phyloP scores from a whole-genome alignment of 108 stramenopile species.

The Skeletonema marinoi region DNA sequence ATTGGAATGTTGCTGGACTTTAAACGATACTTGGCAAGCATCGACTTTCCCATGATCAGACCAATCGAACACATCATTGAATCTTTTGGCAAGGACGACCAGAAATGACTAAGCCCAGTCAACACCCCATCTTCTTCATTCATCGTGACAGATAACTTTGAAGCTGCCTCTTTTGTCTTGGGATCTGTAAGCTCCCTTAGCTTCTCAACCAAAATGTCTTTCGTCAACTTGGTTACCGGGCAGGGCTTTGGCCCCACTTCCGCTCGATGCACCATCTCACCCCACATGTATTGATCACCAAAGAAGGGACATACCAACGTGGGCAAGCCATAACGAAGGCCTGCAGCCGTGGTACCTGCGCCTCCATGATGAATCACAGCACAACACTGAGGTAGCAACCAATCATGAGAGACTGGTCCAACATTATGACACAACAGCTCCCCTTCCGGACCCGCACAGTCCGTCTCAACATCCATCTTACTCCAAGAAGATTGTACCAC shows the following conservation, averaged over 20 bases:
- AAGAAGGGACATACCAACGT: conserved; percentile 84
- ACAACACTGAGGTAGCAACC: conserved; percentile 68
- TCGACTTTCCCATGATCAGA: conserved; percentile 27
- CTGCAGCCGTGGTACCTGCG: conserved; percentile 84
- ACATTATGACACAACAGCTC: conserved; percentile 51
- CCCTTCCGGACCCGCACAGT: conserved; percentile 15
- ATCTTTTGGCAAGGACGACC: conserved; percentile 43
- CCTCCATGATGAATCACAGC: conserved; percentile 88
- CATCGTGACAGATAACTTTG: conserved; percentile 47
- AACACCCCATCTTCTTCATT: conserved; percentile 64
- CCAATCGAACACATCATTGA: conserved; percentile 42
- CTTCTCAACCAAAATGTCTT: conserved; percentile 53
- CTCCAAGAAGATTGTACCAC: conserved; percentile 74
- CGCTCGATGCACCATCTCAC: conserved; percentile 61
- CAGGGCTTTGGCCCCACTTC: conserved; percentile 70
- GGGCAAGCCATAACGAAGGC: conserved; percentile 68
- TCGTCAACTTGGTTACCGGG: conserved; percentile 57
- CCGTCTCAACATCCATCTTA: conserved; percentile 61
- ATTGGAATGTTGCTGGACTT: conserved; percentile 34
- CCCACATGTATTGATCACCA: conserved; percentile 85
- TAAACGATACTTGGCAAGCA: conserved; percentile 27
- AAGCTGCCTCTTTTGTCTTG: conserved; percentile 40
- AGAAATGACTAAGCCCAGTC: conserved; percentile 61
- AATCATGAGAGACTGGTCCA: conserved; percentile 78
- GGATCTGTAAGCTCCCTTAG: conserved; percentile 42